Percentiles rank a stretch among this genome's conserved stretches.
Conservation (phyloP, 2,329 filamentous ascomycete genomes). For the Fusarium tupiense region DNA sequence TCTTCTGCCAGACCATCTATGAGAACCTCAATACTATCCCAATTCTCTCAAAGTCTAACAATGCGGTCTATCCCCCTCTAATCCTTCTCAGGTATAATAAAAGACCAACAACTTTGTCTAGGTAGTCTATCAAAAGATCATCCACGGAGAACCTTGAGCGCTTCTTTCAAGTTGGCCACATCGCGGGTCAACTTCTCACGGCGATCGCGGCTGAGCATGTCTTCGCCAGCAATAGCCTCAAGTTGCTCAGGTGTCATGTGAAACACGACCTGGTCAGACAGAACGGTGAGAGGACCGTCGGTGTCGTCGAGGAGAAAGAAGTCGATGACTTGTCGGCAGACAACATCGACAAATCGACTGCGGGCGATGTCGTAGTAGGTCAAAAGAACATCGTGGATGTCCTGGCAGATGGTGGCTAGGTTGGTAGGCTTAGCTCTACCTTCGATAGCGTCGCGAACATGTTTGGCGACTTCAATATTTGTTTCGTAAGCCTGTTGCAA, state of each 20-base stretch:
- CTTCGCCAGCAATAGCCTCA: conserved; percentile 67
- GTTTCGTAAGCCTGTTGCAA: too few species aligned
- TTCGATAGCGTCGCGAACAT: not conserved
- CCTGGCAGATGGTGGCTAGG: conserved; percentile 52
- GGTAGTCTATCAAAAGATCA: not conserved
- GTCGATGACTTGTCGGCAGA: conserved; percentile 68
- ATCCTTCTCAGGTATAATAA: not conserved
- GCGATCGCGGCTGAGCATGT: conserved; percentile 51
- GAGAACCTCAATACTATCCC: not conserved
- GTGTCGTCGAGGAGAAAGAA: conserved; percentile 62
- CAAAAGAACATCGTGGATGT: conserved; percentile 68
- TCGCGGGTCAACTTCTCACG: conserved; percentile 57
- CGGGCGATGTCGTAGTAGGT: conserved; percentile 70
- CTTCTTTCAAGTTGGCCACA: conserved; percentile 55
- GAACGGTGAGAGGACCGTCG: conserved; percentile 61
- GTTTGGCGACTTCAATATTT: too few species aligned
- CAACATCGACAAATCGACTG: conserved; percentile 70
- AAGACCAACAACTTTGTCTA: not conserved
- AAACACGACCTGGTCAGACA: conserved; percentile 62
- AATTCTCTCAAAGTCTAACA: not conserved
- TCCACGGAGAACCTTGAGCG: conserved; percentile 40
- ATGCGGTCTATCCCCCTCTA: not conserved
- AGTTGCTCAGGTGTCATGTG: conserved; percentile 59
- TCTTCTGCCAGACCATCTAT: not conserved
- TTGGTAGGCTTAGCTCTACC: not conserved